A percentile compares a stretch with the other conserved stretches of the same genome.
phyloP scores from a whole-genome alignment of 2,329 filamentous ascomycete genomes.

The Dactylonectria macrodidyma region DNA sequence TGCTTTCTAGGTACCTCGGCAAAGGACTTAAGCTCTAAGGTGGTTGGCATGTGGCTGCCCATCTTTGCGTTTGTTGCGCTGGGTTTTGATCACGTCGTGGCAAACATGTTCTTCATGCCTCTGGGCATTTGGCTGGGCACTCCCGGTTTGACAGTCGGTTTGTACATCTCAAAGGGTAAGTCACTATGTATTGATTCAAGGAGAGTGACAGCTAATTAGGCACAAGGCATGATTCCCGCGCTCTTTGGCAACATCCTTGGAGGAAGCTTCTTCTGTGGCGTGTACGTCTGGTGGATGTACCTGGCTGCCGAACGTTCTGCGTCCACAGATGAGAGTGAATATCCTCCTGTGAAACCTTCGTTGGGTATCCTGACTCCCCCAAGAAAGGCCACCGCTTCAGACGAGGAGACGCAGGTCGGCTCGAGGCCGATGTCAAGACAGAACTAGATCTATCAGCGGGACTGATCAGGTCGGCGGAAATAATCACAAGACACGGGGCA shows the following conservation, averaged over 20 bases:
- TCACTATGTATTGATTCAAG: background rate
- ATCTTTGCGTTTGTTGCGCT: slow-evolving; percentile 69
- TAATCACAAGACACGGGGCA: too few relatives aligned
- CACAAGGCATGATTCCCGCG: slow-evolving; percentile 61
- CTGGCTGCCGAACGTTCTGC: slow-evolving; percentile 31
- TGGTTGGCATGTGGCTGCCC: slow-evolving; percentile 70
- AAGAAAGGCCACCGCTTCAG: slow-evolving; percentile 18
- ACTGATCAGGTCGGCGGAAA: too few relatives aligned
- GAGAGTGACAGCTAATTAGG: slow-evolving; percentile 10
- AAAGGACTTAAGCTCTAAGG: slow-evolving; percentile 66
- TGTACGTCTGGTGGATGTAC: slow-evolving; percentile 49
- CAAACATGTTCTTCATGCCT: slow-evolving; percentile 70
- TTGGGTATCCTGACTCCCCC: slow-evolving; percentile 26
- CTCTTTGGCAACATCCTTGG: slow-evolving; percentile 68
- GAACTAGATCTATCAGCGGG: too few relatives aligned
- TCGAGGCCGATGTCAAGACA: too few relatives aligned
- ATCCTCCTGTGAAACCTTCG: slow-evolving; percentile 10
- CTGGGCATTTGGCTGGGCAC: slow-evolving; percentile 65
- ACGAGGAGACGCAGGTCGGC: slow-evolving; percentile 35
- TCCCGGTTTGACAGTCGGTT: slow-evolving; percentile 59
- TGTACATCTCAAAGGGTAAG: slow-evolving; percentile 70
- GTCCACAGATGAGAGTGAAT: slow-evolving; percentile 33
- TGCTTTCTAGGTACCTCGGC: slow-evolving; percentile 64
- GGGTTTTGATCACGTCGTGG: slow-evolving; percentile 69
- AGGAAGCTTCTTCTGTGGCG: slow-evolving; percentile 66